Evolutionary conservation across 2,329 filamentous ascomycete species (phyloP), one percentile per base, ranked within the genome.

Genomic region (Pseudogymnoascus sp.): DNA sequence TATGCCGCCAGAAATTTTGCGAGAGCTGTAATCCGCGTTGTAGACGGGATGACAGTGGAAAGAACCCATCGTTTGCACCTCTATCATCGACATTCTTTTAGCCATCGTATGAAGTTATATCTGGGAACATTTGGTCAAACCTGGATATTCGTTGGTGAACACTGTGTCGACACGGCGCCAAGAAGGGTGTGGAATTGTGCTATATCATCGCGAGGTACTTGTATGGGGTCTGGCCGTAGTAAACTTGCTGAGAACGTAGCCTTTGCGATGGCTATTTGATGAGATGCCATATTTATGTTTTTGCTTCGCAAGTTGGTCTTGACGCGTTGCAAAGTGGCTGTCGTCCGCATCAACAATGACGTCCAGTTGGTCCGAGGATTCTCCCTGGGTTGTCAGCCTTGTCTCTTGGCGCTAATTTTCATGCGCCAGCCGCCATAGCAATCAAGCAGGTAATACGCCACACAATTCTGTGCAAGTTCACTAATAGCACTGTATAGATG

Each of bases 21-120:
- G 68, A 96, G 78, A 44, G 87, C 83, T 64, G 80, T 78, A 68
- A 85, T 82, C 70, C 91, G 87, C 68, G 82, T 79, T 64, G 83
- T 75, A 65, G 91, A 95, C 64, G 82, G 82, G 70, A 84, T 80
- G 73, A 93, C 80, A 78, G 91, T 84, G 70, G 83, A 82, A 73
- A 92, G 77, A 71, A 93, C 87, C 91, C 91, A 96, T 77, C 84
- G 81, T 83, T 93, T 96, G 83, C 90, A 93, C 81, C 85, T 89
- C 92, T 96, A 84, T 78, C 68, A 70, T 73, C 72, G 67, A 64
- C 69, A 69, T 75, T 68, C 67, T 70, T 76, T 75, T 75, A 74
- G 74, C 71, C 70, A 74, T 74, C 72, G 68, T 65, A 65, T 70
- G 64, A 69, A 69, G 61, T 69, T 61, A 69, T 64, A 65, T 65